phyloP scores from a whole-genome alignment of 2,329 filamentous ascomycete genomes.

The Sporothrix euskadiensis region DNA sequence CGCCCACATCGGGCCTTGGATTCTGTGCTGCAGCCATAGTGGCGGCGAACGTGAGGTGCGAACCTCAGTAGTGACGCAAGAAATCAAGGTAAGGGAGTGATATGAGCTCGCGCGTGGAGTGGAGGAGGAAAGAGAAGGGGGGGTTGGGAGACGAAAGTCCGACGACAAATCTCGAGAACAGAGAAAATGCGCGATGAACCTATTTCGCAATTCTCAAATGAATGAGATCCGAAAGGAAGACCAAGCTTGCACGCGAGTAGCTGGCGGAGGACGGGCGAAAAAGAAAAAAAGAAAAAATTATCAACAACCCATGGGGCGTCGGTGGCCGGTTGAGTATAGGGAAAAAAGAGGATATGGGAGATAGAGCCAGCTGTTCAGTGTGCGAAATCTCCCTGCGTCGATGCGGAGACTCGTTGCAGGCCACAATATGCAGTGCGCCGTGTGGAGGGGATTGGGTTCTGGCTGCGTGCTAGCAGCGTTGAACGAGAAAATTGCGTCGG shows the following conservation, averaged over 20 bases:
- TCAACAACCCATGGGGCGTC: slow-evolving; percentile 2
- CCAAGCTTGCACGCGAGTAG: not conserved
- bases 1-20: slow-evolving; percentile 61
- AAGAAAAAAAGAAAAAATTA: not conserved
- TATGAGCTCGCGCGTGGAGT: not conserved
- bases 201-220: not conserved
- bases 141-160: not conserved
- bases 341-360: not conserved
- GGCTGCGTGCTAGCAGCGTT: not conserved
- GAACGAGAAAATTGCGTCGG: slow-evolving; percentile 9
- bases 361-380: not conserved
- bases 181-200: not conserved
- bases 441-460: not conserved
- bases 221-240: not conserved
- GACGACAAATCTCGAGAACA: not conserved
- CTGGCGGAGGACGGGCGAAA: not conserved
- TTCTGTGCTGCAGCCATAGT: slow-evolving; percentile 40
- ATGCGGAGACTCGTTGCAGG: slow-evolving; percentile 8
- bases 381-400: not conserved
- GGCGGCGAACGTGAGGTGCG: slow-evolving; percentile 21
- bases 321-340: not conserved
- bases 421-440: not conserved
- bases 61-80: slow-evolving; percentile 2
- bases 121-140: not conserved
- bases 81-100: not conserved